Base-by-base conservation (phyloP, 768 basidiomycete species). In the Boletus sensibilis region DNA sequence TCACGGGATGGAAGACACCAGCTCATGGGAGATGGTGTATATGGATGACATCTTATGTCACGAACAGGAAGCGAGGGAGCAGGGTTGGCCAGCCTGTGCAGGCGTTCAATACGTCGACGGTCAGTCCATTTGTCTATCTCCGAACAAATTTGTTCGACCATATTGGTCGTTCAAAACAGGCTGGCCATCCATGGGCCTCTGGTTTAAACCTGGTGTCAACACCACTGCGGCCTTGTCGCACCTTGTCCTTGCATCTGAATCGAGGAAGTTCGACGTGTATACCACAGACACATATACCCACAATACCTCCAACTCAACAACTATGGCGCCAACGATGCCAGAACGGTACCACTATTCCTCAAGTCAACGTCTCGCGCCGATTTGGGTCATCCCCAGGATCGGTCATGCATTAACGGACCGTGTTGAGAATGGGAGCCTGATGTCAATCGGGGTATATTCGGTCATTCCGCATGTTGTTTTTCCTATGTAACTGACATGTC, bases 1-100 rank as follows among this genome's bases (percentile, higher is more conserved):
- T 67, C 88, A 92, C 61, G 90, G 90, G 11, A 94, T 92, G 89
- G 86, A 87, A 11, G 89, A 90, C 63, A 94, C 91, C 7, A 84
- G 83, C 62, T 80, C 89, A 59, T 86, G 86, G 3, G 82, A 87
- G 49, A 77, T 81, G 40, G 75, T 95, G 21, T 92, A 86, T 68
- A 79, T 95, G 61, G 91, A 94, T 66, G 89, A 67, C 39, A 53
- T 64, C 41, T 45, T 66, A 16, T 64, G 65, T n/a, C 47, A 33
- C 29, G 46, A 58, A 31, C 41, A 37, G 16, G 54, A 57, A 40
- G 41, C 41, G 13, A 53, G 34, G 25, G 53, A 53, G 27, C 20
- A 48, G 39, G 59, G 57, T 25, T 64, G 57, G 60, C 52, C 60
- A 45, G 44, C 54, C 33, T 60, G 55, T 55, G 58, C 56, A 27